Conservation (phyloP, 2,329 filamentous ascomycete species). For the Elsinoe necatrix region DNA sequence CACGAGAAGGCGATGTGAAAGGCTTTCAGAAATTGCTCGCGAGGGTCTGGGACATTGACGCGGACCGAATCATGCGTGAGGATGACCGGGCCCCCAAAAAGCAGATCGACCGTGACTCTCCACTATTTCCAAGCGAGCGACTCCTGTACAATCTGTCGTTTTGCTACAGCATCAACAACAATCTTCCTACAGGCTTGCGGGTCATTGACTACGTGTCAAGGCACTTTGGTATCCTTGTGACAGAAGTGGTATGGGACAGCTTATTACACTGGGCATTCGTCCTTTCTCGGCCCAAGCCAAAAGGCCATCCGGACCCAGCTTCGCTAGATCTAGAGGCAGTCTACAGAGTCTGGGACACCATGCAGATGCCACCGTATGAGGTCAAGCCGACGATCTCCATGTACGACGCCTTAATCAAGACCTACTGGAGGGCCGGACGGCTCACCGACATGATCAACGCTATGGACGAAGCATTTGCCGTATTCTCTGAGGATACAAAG, state of each 20-base stretch:
- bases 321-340: slow-evolving; percentile 40
- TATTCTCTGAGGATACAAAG: slow-evolving; percentile 15
- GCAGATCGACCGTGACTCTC: slow-evolving; percentile 40
- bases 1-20: slow-evolving; percentile 43
- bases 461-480: slow-evolving; percentile 22
- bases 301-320: slow-evolving; percentile 25
- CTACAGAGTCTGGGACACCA: slow-evolving; percentile 48
- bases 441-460: slow-evolving; percentile 19
- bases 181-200: slow-evolving; percentile 50
- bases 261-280: slow-evolving; percentile 61
- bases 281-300: slow-evolving; percentile 36
- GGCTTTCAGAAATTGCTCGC: slow-evolving; percentile 42
- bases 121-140: slow-evolving; percentile 48
- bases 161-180: slow-evolving; percentile 57
- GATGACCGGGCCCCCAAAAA: slow-evolving; percentile 27
- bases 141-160: slow-evolving; percentile 62
- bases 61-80: slow-evolving; percentile 33
- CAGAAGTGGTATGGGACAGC: slow-evolving; percentile 53
- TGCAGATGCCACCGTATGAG: slow-evolving; percentile 51
- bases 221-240: slow-evolving; percentile 51
- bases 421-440: slow-evolving; percentile 18
- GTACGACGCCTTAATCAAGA: slow-evolving; percentile 35
- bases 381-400: slow-evolving; percentile 50
- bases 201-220: slow-evolving; percentile 55
- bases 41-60: slow-evolving; percentile 48